phyloP scores from a whole-genome alignment of 2,329 filamentous ascomycete species.

The Cladosporium sp. region DNA sequence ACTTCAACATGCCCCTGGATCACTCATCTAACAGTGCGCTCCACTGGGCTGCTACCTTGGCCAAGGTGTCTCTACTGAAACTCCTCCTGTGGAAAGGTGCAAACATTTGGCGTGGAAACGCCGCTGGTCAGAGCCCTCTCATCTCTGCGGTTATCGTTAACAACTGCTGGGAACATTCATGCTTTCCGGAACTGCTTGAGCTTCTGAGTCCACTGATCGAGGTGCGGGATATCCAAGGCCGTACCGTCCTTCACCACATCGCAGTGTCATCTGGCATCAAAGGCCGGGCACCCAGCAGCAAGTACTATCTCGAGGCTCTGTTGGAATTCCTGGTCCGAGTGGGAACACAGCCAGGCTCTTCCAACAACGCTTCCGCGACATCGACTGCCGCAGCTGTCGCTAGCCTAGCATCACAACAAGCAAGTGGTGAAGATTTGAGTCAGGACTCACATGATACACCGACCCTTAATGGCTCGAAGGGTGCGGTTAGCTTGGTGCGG shows the following conservation, averaged over 20 bases:
- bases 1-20: constrained; percentile 92
- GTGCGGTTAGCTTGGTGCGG: constrained; percentile 80
- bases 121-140: constrained; percentile 84
- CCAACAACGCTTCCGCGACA: constrained; percentile 47
- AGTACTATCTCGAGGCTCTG: constrained; percentile 93
- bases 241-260: constrained; percentile 94
- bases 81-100: constrained; percentile 82
- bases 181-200: constrained; percentile 87
- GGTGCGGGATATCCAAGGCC: constrained; percentile 81
- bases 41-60: constrained; percentile 94
- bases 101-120: constrained; percentile 84
- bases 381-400: constrained; percentile 40
- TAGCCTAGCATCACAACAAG: constrained; percentile 27
- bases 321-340: constrained; percentile 93
- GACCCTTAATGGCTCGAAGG: constrained; percentile 38
- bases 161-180: constrained; percentile 88
- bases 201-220: constrained; percentile 88
- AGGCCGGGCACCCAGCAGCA: constrained; percentile 84
- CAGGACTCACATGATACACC: constrained; percentile 30
- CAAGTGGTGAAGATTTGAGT: constrained; percentile 33
- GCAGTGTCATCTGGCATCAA: constrained; percentile 95
- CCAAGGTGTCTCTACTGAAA: constrained; percentile 78
- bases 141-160: constrained; percentile 92
- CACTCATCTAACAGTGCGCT: constrained; percentile 84
- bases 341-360: constrained; percentile 36